Conservation (phyloP, 192 early-diverging fungal species). For the Coemansia sp. region DNA sequence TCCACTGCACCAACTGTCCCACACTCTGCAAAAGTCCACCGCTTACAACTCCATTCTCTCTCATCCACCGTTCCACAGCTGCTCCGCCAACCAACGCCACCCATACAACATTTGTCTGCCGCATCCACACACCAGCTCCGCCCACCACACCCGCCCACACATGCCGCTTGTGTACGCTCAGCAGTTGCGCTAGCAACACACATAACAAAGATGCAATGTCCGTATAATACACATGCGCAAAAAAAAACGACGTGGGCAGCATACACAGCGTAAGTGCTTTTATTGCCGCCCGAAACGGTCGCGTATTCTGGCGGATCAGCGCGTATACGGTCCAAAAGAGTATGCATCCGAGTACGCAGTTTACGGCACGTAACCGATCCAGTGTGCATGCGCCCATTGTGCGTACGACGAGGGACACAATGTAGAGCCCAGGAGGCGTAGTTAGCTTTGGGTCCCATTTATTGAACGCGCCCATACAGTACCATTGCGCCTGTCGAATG, state of each 20-base stretch:
- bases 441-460: conserved; percentile 93
- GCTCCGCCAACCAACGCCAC: conserved; percentile 59
- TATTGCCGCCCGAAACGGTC: conserved; percentile 4
- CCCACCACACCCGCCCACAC: conserved; percentile 60
- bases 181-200: conserved; percentile 66
- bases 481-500: conserved; percentile 83
- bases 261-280: conserved; percentile 57
- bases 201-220: conserved; percentile 84
- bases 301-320: conserved; percentile 23
- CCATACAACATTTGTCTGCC: conserved; percentile 96
- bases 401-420: conserved; percentile 27
- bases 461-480: conserved; percentile 69
- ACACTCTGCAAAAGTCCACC: neutral
- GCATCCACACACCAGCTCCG: conserved; percentile 61
- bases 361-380: conserved; percentile 59
- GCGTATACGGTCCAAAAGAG: conserved; percentile 51
- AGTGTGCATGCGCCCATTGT: conserved; percentile 32
- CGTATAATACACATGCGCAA: conserved; percentile 88
- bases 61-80: conserved; percentile 23
- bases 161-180: conserved; percentile 55
- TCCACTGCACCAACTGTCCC: conserved; percentile 16
- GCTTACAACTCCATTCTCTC: neutral
- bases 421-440: conserved; percentile 94
- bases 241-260: conserved; percentile 86
- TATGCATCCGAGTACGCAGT: conserved; percentile 64